Percentiles rank a stretch among this genome's conserved stretches.
Evolutionary conservation across 2,329 filamentous ascomycete species (phyloP).

Genomic region (Calonectria pseudoreteaudii): DNA sequence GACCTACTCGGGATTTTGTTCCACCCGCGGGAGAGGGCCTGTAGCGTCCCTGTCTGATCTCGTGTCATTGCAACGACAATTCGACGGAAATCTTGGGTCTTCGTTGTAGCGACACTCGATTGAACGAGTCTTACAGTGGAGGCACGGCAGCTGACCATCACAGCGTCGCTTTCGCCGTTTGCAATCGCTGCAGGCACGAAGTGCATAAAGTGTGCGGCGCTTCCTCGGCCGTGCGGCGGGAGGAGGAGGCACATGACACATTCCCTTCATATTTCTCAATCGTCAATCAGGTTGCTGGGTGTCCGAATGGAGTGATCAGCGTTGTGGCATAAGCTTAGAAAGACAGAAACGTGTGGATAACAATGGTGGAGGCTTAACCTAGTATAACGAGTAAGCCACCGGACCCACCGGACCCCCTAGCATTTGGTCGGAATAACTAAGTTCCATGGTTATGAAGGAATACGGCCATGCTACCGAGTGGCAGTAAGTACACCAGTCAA

Average conservation of each 20-base stretch:
- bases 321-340: neutral
- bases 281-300: neutral
- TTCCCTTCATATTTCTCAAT: neutral
- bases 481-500: too few species aligned
- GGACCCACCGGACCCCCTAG: neutral
- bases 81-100: neutral
- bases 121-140: neutral
- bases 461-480: too few species aligned
- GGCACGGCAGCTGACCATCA: neutral
- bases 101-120: neutral
- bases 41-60: neutral
- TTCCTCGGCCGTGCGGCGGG: neutral
- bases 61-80: neutral
- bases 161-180: neutral
- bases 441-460: neutral
- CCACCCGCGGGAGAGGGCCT: accelerated
- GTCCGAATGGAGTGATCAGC: neutral
- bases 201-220: neutral
- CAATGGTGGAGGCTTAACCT: neutral
- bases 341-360: neutral
- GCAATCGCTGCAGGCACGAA: neutral
- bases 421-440: neutral
- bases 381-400: neutral
- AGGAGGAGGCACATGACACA: too few species aligned
- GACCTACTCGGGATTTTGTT: neutral